Conservation (phyloP, 2,329 filamentous ascomycete genomes). For the Ophiocordyceps polyrhachis-furcata region DNA sequence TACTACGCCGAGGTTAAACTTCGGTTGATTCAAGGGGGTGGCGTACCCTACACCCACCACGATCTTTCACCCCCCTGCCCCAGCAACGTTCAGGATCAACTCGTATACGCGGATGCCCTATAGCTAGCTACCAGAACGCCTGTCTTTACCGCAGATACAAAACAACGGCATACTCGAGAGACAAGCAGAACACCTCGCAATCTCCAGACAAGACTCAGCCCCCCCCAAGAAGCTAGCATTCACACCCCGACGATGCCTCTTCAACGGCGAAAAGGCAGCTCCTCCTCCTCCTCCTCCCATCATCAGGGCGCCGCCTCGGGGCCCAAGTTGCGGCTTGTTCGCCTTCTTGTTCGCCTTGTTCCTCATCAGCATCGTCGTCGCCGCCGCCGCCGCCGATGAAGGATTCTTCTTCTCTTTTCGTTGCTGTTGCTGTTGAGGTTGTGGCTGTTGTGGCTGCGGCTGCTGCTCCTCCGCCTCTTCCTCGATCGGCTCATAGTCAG, state of each 20-base stretch:
- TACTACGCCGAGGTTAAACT: too few relatives aligned
- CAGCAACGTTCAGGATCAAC: too few relatives aligned
- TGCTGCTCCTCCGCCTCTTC: conserved; percentile 2
- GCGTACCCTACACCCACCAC: too few relatives aligned
- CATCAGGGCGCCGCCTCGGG: conserved; percentile 23
- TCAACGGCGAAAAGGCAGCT: conserved; percentile 49
- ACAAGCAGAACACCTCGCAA: too few relatives aligned
- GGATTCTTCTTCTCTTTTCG: not conserved
- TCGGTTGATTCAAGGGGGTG: too few relatives aligned
- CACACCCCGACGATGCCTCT: conserved; percentile 46
- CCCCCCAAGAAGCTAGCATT: conserved; percentile 40
- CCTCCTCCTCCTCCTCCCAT: conserved; percentile 10
- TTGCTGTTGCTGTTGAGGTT: not conserved
- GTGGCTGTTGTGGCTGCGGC: not conserved
- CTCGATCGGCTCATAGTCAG: not conserved
- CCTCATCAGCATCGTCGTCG: conserved; percentile 9
- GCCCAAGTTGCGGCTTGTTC: conserved; percentile 3
- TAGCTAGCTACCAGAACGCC: too few relatives aligned
- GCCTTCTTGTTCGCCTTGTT: conserved; percentile 43
- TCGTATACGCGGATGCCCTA: too few relatives aligned
- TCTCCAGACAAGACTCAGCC: too few relatives aligned
- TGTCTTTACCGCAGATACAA: too few relatives aligned
- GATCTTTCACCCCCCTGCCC: too few relatives aligned
- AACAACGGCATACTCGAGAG: too few relatives aligned
- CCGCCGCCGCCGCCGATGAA: conserved; percentile 4